These are phyloP conservation scores for Omphalotus guepiniiformis DNA, from an alignment of 768 basidiomycete genomes.

Conservation along the genomic window DNA sequence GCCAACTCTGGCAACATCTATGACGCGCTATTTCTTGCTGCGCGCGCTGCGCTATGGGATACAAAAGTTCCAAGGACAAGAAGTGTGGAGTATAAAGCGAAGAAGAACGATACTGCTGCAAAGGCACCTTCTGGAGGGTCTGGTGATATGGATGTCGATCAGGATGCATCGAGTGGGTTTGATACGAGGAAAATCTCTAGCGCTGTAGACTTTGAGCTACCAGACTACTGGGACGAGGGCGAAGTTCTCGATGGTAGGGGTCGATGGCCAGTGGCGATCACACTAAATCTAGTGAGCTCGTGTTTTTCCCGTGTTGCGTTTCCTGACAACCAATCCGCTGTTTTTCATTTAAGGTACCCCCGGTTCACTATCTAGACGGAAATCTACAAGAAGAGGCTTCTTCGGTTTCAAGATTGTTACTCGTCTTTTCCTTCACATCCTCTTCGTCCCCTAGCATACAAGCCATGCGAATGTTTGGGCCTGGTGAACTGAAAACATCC, in stretches of 20 bases:
- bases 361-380: conserved; percentile 71
- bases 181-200: conserved; percentile 45
- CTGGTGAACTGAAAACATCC: conserved; percentile 48
- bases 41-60: conserved; percentile 76
- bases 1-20: conserved; percentile 71
- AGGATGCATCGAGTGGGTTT: conserved; percentile 46
- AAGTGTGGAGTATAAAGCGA: conserved; percentile 61
- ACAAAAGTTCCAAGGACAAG: conserved; percentile 75
- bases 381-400: conserved; percentile 68
- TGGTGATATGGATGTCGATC: conserved; percentile 57
- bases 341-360: conserved; percentile 40
- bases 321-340: background rate
- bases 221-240: conserved; percentile 87
- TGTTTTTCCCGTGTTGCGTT: background rate
- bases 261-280: conserved; percentile 72
- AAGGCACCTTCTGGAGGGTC: conserved; percentile 16
- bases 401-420: conserved; percentile 52
- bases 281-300: conserved; percentile 64
- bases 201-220: conserved; percentile 80
- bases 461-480: conserved; percentile 60
- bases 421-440: conserved; percentile 58
- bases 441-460: conserved; percentile 42
- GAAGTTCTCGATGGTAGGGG: conserved; percentile 58
- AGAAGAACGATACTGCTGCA: conserved; percentile 19
- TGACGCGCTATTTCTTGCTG: conserved; percentile 77